phyloP scores from a whole-genome alignment of 148 eudicot species.

The Rhododendron williamsianum region DNA sequence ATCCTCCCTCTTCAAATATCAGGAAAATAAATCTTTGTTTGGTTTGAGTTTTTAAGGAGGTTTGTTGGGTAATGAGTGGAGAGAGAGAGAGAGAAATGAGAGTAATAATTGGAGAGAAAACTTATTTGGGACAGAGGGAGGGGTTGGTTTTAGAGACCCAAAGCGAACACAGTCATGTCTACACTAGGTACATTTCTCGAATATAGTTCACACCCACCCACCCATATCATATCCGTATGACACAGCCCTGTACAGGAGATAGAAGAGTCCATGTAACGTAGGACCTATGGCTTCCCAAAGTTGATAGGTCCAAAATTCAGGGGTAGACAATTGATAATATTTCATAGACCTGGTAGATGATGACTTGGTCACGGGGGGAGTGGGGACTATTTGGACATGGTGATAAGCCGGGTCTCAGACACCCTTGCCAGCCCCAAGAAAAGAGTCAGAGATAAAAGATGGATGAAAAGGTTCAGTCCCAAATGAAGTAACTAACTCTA shows the following conservation, averaged over 20 bases:
- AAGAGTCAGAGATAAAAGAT: background rate
- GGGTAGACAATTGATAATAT: background rate
- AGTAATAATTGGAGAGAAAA: too few relatives aligned
- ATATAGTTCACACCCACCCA: background rate
- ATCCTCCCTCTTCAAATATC: background rate
- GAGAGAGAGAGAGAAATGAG: too few relatives aligned
- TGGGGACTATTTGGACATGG: background rate
- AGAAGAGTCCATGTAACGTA: background rate
- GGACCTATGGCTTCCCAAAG: background rate
- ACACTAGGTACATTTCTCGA: background rate
- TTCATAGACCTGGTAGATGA: background rate
- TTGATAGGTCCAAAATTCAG: background rate
- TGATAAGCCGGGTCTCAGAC: background rate
- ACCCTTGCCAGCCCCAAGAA: background rate
- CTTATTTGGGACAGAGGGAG: too few relatives aligned
- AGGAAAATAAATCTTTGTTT: background rate
- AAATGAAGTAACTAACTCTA: background rate
- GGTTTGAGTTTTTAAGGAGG: background rate
- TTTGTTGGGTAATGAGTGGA: background rate
- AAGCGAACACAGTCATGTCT: background rate
- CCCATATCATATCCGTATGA: background rate
- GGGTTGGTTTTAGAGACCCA: too few relatives aligned
- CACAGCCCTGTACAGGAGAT: background rate
- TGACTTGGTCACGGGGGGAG: background rate
- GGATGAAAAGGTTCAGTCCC: conserved; percentile 1